phyloP scores from a whole-genome alignment of 805 yeast genomes.

The Wickerhamomyces sydowiorum region DNA sequence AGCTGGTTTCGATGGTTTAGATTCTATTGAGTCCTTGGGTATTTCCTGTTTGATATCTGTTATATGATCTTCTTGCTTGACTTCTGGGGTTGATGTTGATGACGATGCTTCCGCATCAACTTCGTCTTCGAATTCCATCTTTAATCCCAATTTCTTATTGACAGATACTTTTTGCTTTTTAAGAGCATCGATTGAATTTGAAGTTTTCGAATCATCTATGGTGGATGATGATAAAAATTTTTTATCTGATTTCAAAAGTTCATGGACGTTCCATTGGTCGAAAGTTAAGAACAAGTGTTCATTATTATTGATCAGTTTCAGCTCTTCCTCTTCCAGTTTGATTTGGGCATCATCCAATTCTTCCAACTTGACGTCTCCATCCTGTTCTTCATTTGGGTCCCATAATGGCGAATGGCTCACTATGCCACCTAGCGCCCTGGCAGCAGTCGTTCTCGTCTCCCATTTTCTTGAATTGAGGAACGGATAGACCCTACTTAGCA shows the following conservation, averaged over 20 bases:
- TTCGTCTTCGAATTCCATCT: conserved; percentile 25
- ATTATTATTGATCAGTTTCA: conserved; percentile 23
- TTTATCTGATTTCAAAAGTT: conserved; percentile 43
- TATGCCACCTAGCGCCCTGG: conserved; percentile 91
- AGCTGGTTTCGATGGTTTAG: conserved; percentile 12
- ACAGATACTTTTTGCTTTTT: conserved; percentile 44
- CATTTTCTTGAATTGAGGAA: conserved; percentile 77
- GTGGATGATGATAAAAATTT: conserved; percentile 33
- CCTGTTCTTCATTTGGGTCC: conserved; percentile 59
- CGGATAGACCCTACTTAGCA: conserved; percentile 87
- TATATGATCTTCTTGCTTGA: conserved; percentile 5
- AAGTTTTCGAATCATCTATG: conserved; percentile 21
- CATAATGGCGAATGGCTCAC: conserved; percentile 71
- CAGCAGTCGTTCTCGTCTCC: conserved; percentile 96
- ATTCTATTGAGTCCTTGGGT: conserved; percentile 12
- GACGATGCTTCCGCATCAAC: conserved; percentile 11
- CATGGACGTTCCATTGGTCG: conserved; percentile 44
- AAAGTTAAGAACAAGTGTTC: conserved; percentile 38
- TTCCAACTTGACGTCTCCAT: conserved; percentile 20
- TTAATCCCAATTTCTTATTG: conserved; percentile 36
- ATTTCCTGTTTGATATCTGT: conserved; percentile 4
- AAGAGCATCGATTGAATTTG: conserved; percentile 35
- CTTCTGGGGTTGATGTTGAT: conserved; percentile 9
- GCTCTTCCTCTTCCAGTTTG: conserved; percentile 13
- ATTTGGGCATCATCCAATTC: conserved; percentile 19